phyloP scores from a whole-genome alignment of 257 asterid species.

The Ilex asprella region DNA sequence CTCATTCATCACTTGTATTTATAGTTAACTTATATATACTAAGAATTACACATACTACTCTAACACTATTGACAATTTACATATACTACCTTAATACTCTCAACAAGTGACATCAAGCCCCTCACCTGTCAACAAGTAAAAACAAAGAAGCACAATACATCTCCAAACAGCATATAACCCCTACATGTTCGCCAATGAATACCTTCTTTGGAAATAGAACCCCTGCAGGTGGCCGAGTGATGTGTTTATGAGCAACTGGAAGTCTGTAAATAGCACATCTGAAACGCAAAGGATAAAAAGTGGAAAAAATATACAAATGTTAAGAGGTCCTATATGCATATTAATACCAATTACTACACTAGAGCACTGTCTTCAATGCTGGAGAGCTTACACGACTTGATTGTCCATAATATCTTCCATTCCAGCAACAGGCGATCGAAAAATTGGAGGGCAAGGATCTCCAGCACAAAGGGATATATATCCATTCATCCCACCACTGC shows the following conservation, averaged over 20 bases:
- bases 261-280: constrained; percentile 88
- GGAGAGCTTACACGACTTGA: constrained; percentile 84
- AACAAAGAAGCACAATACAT: too few species aligned
- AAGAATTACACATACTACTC: too few species aligned
- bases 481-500: constrained; percentile 99
- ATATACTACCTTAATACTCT: too few species aligned
- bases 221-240: constrained; percentile 78
- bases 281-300: constrained; percentile 12
- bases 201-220: constrained; percentile 80
- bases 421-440: constrained; percentile 80
- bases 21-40: too few species aligned
- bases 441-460: constrained; percentile 94
- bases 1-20: too few species aligned
- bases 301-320: constrained; percentile 4
- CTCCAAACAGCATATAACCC: too few species aligned
- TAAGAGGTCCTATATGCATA: constrained; percentile 3
- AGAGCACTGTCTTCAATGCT: not conserved
- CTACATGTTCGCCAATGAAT: not conserved
- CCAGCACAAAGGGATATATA: constrained; percentile 84
- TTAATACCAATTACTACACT: constrained; percentile 7
- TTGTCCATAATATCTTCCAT: constrained; percentile 87
- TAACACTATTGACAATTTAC: too few species aligned
- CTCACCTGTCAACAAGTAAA: too few species aligned
- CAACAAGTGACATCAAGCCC: too few species aligned
- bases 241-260: constrained; percentile 76